Evolutionary conservation across 1,284 basidiomycete genomes (phyloP).

Genomic region (Fomitopsis pinicola): DNA sequence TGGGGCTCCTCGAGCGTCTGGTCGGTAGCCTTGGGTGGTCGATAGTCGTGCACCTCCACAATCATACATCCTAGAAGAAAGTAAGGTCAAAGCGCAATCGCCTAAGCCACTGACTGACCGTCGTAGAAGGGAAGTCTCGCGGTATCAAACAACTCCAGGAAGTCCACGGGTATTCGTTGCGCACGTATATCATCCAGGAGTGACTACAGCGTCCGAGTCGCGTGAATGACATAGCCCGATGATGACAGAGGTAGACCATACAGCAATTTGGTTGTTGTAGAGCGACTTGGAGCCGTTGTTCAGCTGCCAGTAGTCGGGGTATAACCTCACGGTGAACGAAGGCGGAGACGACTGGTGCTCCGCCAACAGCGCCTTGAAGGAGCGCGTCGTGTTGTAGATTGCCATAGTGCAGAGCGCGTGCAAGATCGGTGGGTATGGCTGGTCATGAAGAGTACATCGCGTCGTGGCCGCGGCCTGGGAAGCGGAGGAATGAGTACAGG

Average conservation of each 20-base stretch:
- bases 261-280: conserved; percentile 74
- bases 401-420: conserved; percentile 39
- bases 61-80: conserved; percentile 64
- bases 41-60: conserved; percentile 73
- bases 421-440: background rate
- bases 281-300: conserved; percentile 75
- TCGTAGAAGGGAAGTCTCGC: conserved; percentile 74
- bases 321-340: conserved; percentile 71
- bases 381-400: conserved; percentile 68
- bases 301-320: conserved; percentile 73
- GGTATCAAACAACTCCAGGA: conserved; percentile 69
- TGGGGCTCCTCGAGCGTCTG: conserved; percentile 52
- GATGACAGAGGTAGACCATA: conserved; percentile 26
- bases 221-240: background rate
- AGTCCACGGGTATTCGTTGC: conserved; percentile 76
- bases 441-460: background rate
- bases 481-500: background rate
- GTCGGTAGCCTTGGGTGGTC: conserved; percentile 52
- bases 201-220: conserved; percentile 37
- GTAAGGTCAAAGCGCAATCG: background rate
- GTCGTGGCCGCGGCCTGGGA: background rate
- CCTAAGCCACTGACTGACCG: conserved; percentile 36
- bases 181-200: conserved; percentile 75
- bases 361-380: conserved; percentile 52
- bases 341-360: conserved; percentile 51